Evolutionary conservation across 2,329 filamentous ascomycete species (phyloP), one percentile per base, ranked within the genome.

Genomic region (Escovopsis sp.): DNA sequence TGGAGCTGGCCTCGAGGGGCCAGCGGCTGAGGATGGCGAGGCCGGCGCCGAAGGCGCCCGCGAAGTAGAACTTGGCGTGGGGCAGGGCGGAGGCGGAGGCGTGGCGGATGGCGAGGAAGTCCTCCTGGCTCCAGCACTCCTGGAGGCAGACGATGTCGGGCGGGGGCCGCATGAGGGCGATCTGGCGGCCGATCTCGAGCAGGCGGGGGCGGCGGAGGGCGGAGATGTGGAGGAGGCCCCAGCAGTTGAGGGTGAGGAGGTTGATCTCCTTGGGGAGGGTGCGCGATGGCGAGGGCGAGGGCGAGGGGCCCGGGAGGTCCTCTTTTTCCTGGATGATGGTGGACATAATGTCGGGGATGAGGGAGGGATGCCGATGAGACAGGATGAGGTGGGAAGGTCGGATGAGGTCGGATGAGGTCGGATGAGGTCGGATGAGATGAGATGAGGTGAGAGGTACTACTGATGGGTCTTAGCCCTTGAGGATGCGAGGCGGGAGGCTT

Each of bases 141-240:
- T 96, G 89, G 12, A 96, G 69, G n/a, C 82, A 85, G 47, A 95
- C 86, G 54, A 95, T 88, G 48, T 93, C 74, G 26, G 88, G 86
- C 9, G 72, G 59, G 1, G 84, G 84, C 15, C 72, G 64, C 44
- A 77, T 70, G 36, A 69, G 61, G 49, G 85, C 82, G 48, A 96
- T 73, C 49, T 83, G 82, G 49, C 74, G 78, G 42, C 86, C 89
- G 55, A 96, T 95, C 59, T 94, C 85, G 28, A 72, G 63, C 40
- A 96, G 73, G 36, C 91, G 85, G 53, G 83, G 80, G 49, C 73
- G 68, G 51, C 88, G 85, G 51, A 84, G 75, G 50, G 80, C 80
- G 41, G 88, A 80, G 55, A 96, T 72, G 65, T 78, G 86, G 56
- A 93, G 89, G 47, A 96, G 77, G 41, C 91, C 91, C 89, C 91